Evolutionary conservation across 208 protist species (phyloP).

Genomic region (Strigomonas culicis): DNA sequence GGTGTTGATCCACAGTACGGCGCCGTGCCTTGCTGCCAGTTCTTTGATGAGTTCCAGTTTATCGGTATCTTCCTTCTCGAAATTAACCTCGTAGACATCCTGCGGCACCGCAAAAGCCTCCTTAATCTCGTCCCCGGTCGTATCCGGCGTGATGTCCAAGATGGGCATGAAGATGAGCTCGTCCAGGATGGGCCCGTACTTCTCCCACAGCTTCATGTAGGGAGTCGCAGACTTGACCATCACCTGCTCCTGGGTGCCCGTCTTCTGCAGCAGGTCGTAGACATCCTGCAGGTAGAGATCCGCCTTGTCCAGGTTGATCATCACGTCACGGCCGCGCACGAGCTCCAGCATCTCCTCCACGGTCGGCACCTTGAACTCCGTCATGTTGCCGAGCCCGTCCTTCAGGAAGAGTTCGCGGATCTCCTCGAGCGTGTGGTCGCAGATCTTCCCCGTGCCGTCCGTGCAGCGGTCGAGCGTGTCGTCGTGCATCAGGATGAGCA

Average conservation of each 20-base stretch:
- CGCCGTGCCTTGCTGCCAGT: slow-evolving; percentile 23
- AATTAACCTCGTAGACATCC: slow-evolving; percentile 58
- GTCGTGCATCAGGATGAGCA: slow-evolving; percentile 63
- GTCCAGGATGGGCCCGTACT: slow-evolving; percentile 35
- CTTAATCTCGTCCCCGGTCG: slow-evolving; percentile 35
- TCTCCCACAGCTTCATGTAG: slow-evolving; percentile 30
- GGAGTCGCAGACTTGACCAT: slow-evolving; percentile 59
- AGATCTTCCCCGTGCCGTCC: slow-evolving; percentile 33
- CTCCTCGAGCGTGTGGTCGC: slow-evolving; percentile 46
- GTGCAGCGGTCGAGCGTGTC: slow-evolving; percentile 58
- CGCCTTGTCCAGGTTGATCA: slow-evolving; percentile 68
- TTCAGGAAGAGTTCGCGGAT: slow-evolving; percentile 48
- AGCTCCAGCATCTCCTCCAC: slow-evolving; percentile 45
- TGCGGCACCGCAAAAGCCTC: slow-evolving; percentile 27
- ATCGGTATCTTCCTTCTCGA: slow-evolving; percentile 31
- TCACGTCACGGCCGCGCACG: slow-evolving; percentile 23
- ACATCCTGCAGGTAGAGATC: slow-evolving; percentile 57
- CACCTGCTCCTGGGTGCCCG: slow-evolving; percentile 41
- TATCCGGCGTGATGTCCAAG: slow-evolving; percentile 32
- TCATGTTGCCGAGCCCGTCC: slow-evolving; percentile 70
- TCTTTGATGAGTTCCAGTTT: slow-evolving; percentile 31
- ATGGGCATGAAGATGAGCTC: slow-evolving; percentile 65
- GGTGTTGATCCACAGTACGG: slow-evolving; percentile 62
- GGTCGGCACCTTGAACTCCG: slow-evolving; percentile 58
- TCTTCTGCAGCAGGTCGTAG: slow-evolving; percentile 32